These are phyloP conservation scores for Cordyceps tenuipes DNA, from an alignment of 2,329 filamentous ascomycete species.

Conservation along the genomic window DNA sequence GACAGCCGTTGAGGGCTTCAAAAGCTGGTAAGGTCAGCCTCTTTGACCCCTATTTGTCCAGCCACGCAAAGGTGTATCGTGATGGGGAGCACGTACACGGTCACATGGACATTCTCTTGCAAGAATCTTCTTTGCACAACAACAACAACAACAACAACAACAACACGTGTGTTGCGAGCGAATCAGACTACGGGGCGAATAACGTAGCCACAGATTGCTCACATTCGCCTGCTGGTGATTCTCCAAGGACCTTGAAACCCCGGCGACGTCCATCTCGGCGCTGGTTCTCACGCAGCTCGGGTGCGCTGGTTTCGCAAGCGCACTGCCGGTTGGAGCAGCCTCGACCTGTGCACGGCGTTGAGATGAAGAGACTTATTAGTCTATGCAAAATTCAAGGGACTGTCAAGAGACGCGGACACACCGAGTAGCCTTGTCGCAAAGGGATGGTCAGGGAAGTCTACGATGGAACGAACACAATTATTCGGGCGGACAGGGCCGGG, in stretches of 20 bases:
- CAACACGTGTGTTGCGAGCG: background rate
- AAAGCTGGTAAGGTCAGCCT: background rate
- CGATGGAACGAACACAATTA: background rate
- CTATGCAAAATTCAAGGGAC: constrained; percentile 19
- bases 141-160: too few species aligned
- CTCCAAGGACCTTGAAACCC: background rate
- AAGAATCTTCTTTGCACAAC: background rate
- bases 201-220: background rate
- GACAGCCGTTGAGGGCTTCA: background rate
- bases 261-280: constrained; percentile 11
- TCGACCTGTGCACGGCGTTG: constrained; percentile 21
- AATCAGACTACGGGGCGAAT: background rate
- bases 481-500: background rate
- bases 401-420: constrained; percentile 16
- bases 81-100: background rate
- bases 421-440: constrained; percentile 12
- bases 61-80: background rate
- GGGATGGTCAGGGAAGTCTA: too few species aligned
- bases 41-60: constrained; percentile 2
- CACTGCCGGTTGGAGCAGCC: constrained; percentile 25
- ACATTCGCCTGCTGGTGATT: background rate
- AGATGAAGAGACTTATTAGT: constrained; percentile 23
- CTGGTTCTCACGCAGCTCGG: constrained; percentile 16
- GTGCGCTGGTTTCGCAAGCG: constrained; percentile 19
- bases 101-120: background rate